Evolutionary conservation across 768 basidiomycete genomes (phyloP), one percentile per base, ranked within the genome.

Genomic region (Kwoniella europaea): DNA sequence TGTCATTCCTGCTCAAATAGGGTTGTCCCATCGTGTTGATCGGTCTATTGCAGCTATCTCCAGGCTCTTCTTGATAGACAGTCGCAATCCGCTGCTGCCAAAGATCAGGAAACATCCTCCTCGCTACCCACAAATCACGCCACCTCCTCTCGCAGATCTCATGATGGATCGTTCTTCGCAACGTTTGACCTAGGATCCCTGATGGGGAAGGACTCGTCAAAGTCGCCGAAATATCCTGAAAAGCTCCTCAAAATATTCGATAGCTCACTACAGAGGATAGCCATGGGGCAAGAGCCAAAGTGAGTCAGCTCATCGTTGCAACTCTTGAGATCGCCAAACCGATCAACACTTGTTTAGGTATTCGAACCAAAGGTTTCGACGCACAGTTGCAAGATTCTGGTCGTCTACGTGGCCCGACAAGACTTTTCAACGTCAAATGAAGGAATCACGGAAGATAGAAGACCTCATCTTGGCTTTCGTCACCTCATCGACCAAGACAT

Each of bases 391-490:
- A 67, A 90, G 91, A 43, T 98, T 98, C 84, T 98, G 94, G 82
- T 68, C 68, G 1, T 91, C 91, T 13, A 92, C 93, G 71, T 93
- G 92, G 83, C 89, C 90, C 83, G 90, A 92, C 68, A 91, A 93
- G 29, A 87, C 86, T 50, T 96, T 97, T 86, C 90, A 91, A 68
- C 88, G 89, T 44, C 92, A 94, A 77, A 91, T 98, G 89, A 93
- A 93, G 84, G 95, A 98, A 82, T 95, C 93, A 82, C 88, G 97
- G 57, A 97, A 96, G 85, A 92, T 98, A 50, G 97, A 99, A 85
- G 94, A 98, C 73, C 90, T 99, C 65, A 96, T 99, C 69, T 87
- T 99, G 63, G 92, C 92, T 88, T 98, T 98, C 78, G 95, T 95
- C 12, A 92, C 94, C 1, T 90, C 93, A 63, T 92, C 96, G 3